phyloP scores from a whole-genome alignment of 371 early-diverging fungal genomes.

The Apophysomyces elegans region DNA sequence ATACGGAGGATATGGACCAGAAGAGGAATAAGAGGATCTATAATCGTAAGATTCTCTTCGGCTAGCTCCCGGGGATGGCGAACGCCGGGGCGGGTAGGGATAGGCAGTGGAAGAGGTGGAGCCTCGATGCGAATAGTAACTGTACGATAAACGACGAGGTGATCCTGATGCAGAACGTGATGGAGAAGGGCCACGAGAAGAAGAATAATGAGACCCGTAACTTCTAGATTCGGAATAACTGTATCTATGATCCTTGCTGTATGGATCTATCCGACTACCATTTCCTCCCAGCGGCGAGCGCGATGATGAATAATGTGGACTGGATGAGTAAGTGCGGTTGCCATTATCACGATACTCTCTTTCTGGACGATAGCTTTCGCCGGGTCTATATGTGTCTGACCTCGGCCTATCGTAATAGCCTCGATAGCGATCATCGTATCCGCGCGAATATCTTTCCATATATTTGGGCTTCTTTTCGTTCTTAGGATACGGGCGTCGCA shows the following conservation, averaged over 20 bases:
- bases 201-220: constrained; percentile 24
- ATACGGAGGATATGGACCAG: constrained; percentile 17
- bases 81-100: constrained; percentile 21
- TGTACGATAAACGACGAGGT: constrained; percentile 40
- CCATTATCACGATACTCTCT: constrained; percentile 42
- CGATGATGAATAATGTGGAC: constrained; percentile 34
- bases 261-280: constrained; percentile 8
- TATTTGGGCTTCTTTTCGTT: constrained; percentile 6
- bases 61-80: constrained; percentile 8
- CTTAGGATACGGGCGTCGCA: not conserved
- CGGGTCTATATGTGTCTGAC: constrained; percentile 48
- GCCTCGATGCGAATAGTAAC: constrained; percentile 33
- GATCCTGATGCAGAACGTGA: constrained; percentile 41
- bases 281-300: constrained; percentile 26
- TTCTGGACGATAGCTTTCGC: constrained; percentile 48
- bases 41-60: constrained; percentile 18
- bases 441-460: constrained; percentile 50
- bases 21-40: constrained; percentile 12
- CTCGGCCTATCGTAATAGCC: constrained; percentile 50
- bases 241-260: constrained; percentile 10
- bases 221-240: constrained; percentile 12
- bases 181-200: constrained; percentile 30
- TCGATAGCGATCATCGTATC: constrained; percentile 52
- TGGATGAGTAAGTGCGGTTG: constrained; percentile 32
- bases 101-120: constrained; percentile 7